phyloP scores from a whole-genome alignment of 129 eudicot genomes.

The Pseudognaphalium luteoalbum region DNA sequence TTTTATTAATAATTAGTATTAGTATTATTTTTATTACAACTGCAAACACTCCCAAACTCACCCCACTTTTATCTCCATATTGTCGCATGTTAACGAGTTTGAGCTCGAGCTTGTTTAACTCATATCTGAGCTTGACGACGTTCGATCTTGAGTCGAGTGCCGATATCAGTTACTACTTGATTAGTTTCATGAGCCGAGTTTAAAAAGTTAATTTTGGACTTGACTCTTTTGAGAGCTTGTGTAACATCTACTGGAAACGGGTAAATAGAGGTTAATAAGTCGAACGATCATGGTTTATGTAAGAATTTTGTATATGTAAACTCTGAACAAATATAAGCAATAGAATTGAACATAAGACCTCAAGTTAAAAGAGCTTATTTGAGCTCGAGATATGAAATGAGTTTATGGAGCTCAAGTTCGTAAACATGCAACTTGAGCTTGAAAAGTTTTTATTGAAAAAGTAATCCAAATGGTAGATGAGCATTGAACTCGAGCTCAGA shows the following conservation, averaged over 20 bases:
- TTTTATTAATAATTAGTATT: not conserved
- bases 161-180: not conserved
- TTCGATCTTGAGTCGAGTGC: not conserved
- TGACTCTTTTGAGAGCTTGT: not conserved
- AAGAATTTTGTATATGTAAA: not conserved
- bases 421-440: not conserved
- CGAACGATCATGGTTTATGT: not conserved
- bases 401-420: not conserved
- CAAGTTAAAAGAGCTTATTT: not conserved
- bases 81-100: not conserved
- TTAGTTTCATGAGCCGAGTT: not conserved
- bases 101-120: not conserved
- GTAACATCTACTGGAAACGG: not conserved
- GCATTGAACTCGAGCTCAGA: not conserved
- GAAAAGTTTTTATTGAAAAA: not conserved
- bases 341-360: not conserved
- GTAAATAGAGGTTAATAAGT: not conserved
- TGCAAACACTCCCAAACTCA: not conserved
- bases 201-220: not conserved
- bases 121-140: too few species aligned
- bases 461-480: not conserved
- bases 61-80: not conserved
- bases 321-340: not conserved
- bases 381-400: not conserved
- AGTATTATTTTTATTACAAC: not conserved